Evolutionary conservation across 768 basidiomycete genomes (phyloP).

Genomic region (Mycena vulgaris): DNA sequence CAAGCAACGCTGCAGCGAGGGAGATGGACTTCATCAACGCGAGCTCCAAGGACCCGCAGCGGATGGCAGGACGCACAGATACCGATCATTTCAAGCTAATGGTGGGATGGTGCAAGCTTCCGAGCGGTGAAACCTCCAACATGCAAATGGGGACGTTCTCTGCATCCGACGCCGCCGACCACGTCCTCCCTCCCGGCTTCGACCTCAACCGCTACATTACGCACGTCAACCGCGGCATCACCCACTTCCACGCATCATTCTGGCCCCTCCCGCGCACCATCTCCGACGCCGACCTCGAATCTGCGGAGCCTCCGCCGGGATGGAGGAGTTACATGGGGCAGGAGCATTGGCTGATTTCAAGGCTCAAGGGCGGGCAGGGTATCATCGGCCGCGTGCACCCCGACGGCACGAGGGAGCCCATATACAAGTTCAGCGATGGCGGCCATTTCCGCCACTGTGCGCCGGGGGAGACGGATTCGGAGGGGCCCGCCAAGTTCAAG

Average conservation of each 20-base stretch:
- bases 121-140: background rate
- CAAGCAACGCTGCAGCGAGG: background rate
- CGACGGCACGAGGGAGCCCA: background rate
- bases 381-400: background rate
- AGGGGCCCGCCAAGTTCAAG: slow-evolving; percentile 8
- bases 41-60: background rate
- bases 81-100: slow-evolving; percentile 8
- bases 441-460: slow-evolving; percentile 8
- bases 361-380: slow-evolving; percentile 7
- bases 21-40: background rate
- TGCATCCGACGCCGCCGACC: background rate
- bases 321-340: background rate
- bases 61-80: background rate
- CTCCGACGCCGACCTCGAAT: slow-evolving; percentile 3
- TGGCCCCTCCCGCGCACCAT: slow-evolving; percentile 6
- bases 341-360: background rate
- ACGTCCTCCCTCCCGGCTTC: slow-evolving; percentile 10
- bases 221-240: slow-evolving; percentile 12
- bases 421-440: background rate
- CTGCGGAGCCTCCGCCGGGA: background rate
- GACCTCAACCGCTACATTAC: slow-evolving; percentile 4
- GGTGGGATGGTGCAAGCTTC: background rate
- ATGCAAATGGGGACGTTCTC: slow-evolving; percentile 4
- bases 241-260: slow-evolving; percentile 3
- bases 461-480: slow-evolving; percentile 1